A percentile compares a stretch with the other conserved stretches of the same genome.
phyloP scores from a whole-genome alignment of 148 eudicot species.

The Camellia japonica region DNA sequence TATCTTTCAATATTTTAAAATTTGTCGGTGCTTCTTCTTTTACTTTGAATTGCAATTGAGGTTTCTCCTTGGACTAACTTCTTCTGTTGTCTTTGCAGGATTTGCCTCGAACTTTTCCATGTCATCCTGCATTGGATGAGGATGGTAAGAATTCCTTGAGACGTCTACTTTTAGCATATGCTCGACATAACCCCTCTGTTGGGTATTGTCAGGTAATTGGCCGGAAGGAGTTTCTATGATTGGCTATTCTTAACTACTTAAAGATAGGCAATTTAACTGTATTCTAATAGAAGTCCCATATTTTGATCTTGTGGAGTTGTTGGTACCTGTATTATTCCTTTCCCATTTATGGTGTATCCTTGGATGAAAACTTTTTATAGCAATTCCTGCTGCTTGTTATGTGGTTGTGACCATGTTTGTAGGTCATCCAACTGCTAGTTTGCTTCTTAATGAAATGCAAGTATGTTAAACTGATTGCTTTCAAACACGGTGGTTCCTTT shows the following conservation, averaged over 20 bases:
- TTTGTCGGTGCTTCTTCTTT: slow-evolving; percentile 69
- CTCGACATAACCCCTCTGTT: slow-evolving; percentile 87
- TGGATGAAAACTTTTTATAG: not conserved
- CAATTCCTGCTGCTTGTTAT: not conserved
- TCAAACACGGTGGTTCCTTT: not conserved
- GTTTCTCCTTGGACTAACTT: slow-evolving; percentile 48
- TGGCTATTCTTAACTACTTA: too few relatives aligned
- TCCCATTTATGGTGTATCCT: not conserved
- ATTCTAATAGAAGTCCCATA: not conserved
- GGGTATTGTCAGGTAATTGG: slow-evolving; percentile 92
- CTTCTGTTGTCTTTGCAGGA: slow-evolving; percentile 62
- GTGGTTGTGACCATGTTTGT: not conserved
- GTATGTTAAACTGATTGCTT: not conserved
- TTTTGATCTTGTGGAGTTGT: not conserved
- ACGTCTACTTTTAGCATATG: slow-evolving; percentile 85
- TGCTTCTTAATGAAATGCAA: not conserved
- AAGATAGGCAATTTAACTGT: too few relatives aligned
- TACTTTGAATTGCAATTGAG: slow-evolving; percentile 30
- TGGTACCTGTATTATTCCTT: not conserved
- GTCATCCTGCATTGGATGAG: slow-evolving; percentile 93
- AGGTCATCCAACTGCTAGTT: not conserved
- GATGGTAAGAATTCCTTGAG: slow-evolving; percentile 81
- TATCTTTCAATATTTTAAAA: slow-evolving; percentile 52
- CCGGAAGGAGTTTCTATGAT: not conserved
- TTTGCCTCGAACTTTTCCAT: slow-evolving; percentile 89